Conservation (phyloP, 2,329 filamentous ascomycete species). For the Boeremia exigua region DNA sequence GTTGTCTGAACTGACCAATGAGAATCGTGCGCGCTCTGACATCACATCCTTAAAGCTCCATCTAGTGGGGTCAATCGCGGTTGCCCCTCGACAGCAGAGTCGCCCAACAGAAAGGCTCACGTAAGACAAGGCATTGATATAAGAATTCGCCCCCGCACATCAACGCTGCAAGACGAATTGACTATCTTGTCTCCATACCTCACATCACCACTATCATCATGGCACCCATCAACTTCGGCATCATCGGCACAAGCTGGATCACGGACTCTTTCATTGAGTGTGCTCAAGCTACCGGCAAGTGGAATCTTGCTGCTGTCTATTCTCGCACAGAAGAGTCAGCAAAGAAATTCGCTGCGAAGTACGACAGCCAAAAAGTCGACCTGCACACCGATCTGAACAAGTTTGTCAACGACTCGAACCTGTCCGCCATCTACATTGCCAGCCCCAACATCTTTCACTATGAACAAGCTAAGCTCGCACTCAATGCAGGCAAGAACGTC, state of each 20-base stretch:
- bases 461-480: conserved; percentile 52
- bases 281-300: conserved; percentile 52
- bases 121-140: not conserved
- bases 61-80: conserved; percentile 6
- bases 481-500: conserved; percentile 55
- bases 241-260: conserved; percentile 59
- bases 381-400: conserved; percentile 50
- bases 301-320: conserved; percentile 55
- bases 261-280: conserved; percentile 55
- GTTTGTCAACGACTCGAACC: conserved; percentile 47
- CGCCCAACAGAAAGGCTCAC: conserved; percentile 11
- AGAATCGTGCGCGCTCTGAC: conserved; percentile 1
- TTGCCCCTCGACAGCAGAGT: conserved; percentile 2
- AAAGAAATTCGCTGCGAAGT: conserved; percentile 51
- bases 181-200: not conserved
- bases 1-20: conserved; percentile 8
- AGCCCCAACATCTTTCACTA: conserved; percentile 58
- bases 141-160: not conserved
- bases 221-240: conserved; percentile 50
- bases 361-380: conserved; percentile 37
- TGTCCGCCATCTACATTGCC: conserved; percentile 57
- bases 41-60: conserved; percentile 12
- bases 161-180: not conserved
- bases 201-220: conserved; percentile 18
- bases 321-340: conserved; percentile 54